Conservation (phyloP, 2,329 filamentous ascomycete genomes). For the Cercospora sesami region DNA sequence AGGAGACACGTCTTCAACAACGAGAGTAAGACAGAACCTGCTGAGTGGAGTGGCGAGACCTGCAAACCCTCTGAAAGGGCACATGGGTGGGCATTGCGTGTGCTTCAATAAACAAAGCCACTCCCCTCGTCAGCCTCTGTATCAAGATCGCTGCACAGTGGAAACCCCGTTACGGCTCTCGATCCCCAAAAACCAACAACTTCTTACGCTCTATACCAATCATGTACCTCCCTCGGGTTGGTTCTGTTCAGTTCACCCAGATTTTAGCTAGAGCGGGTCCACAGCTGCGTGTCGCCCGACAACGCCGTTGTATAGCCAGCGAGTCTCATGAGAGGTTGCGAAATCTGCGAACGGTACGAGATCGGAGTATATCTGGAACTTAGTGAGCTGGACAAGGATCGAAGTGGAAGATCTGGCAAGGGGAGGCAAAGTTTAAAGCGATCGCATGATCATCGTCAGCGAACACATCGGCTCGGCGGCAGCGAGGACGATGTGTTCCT, state of each 20-base stretch:
- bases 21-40: not conserved
- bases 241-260: not conserved
- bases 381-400: not conserved
- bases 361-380: conserved; percentile 13
- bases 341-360: conserved; percentile 7
- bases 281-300: not conserved
- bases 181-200: not conserved
- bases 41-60: not conserved
- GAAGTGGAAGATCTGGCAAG: not conserved
- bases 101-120: not conserved
- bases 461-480: not conserved
- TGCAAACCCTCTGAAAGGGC: not conserved
- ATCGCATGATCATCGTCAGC: not conserved
- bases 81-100: not conserved
- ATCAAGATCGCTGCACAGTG: not conserved
- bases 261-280: not conserved
- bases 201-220: not conserved
- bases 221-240: not conserved
- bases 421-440: not conserved
- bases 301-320: not conserved
- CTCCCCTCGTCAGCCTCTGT: not conserved
- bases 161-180: not conserved
- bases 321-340: not conserved
- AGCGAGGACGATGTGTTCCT: not conserved
- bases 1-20: not conserved